Conservation (phyloP, 2,329 filamentous ascomycete genomes). For the Leptoxyphium fumago region DNA sequence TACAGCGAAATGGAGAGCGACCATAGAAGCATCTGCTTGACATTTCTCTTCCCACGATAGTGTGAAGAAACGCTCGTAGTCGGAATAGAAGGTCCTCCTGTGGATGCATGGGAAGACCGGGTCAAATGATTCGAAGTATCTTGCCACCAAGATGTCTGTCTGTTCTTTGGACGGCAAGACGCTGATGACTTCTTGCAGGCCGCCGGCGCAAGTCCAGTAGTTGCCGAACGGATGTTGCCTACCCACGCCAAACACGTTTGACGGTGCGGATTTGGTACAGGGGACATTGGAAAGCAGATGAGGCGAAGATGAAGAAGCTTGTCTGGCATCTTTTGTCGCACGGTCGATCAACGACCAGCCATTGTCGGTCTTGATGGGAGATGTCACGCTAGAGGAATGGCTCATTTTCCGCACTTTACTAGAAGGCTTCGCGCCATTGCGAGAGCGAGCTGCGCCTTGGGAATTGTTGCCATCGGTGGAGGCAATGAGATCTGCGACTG, state of each 20-base stretch:
- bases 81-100: constrained; percentile 57
- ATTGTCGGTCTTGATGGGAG: constrained; percentile 14
- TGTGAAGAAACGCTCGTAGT: constrained; percentile 67
- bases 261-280: constrained; percentile 54
- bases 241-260: constrained; percentile 68
- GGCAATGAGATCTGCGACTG: constrained; percentile 56
- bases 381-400: constrained; percentile 9
- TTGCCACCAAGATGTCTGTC: constrained; percentile 50
- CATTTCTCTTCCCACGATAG: constrained; percentile 43
- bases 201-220: constrained; percentile 70
- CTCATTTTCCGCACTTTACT: constrained; percentile 19
- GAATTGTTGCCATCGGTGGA: constrained; percentile 31
- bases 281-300: constrained; percentile 57
- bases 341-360: constrained; percentile 14
- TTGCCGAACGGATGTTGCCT: constrained; percentile 69
- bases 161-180: constrained; percentile 64
- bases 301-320: constrained; percentile 26
- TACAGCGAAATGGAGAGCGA: constrained; percentile 63
- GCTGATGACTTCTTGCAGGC: constrained; percentile 57
- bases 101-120: constrained; percentile 72
- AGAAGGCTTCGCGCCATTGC: constrained; percentile 20
- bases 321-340: constrained; percentile 6
- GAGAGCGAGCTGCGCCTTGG: constrained; percentile 7
- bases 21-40: constrained; percentile 49
- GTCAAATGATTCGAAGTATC: constrained; percentile 49